Conservation (phyloP, 116 monocot species). For the Posidonia oceanica region DNA sequence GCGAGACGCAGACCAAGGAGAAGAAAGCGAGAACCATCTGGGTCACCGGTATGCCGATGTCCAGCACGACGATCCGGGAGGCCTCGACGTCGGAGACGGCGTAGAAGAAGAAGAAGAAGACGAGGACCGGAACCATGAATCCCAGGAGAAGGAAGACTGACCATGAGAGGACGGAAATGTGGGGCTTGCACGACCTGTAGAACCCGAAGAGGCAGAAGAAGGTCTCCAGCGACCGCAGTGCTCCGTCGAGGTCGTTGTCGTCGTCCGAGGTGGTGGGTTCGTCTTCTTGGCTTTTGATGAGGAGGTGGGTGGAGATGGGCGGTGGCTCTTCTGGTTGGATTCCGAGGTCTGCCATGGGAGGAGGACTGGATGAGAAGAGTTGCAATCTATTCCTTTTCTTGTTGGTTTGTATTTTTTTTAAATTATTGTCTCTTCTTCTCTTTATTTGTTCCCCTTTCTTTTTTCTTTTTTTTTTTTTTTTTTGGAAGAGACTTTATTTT, state of each 20-base stretch:
- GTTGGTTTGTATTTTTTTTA: too few relatives aligned
- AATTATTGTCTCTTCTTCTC: too few relatives aligned
- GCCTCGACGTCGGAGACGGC: neutral
- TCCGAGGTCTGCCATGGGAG: neutral
- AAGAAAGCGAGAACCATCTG: slow-evolving; percentile 38
- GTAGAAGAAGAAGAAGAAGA: neutral
- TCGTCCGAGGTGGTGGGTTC: neutral
- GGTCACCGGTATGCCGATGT: slow-evolving; percentile 27
- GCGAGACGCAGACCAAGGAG: slow-evolving; percentile 44
- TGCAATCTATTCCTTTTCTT: too few relatives aligned
- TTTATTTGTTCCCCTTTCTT: too few relatives aligned
- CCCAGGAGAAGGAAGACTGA: slow-evolving; percentile 30
- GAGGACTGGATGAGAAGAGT: too few relatives aligned
- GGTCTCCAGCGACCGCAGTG: slow-evolving; percentile 8
- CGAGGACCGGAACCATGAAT: slow-evolving; percentile 19
- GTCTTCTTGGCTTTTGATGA: neutral
- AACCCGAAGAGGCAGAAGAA: slow-evolving; percentile 12
- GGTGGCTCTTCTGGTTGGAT: neutral
- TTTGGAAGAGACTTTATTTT: too few relatives aligned
- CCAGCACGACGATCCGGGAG: slow-evolving; percentile 45
- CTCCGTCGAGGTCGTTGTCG: slow-evolving; percentile 2
- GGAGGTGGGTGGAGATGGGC: neutral
- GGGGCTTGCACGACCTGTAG: neutral
- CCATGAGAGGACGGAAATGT: slow-evolving; percentile 9
- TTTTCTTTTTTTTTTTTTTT: too few relatives aligned